Base-by-base conservation (phyloP, 352 stramenopile genomes). In the Phytophthora sansomeana region DNA sequence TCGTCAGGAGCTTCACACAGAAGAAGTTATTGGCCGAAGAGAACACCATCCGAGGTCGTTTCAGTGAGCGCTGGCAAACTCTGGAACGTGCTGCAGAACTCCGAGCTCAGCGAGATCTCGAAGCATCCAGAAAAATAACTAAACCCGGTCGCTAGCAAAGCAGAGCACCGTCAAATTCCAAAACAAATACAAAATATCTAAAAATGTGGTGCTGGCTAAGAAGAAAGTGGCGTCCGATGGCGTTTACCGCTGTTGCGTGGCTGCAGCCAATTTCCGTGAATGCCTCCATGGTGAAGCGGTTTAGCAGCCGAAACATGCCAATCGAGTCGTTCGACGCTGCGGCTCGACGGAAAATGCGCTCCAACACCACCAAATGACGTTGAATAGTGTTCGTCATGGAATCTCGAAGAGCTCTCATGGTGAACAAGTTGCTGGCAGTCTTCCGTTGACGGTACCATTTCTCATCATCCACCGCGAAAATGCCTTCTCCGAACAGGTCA, bases 381-480 rank as follows among this genome's bases (percentile, higher is more conserved):
- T 77, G 58, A 32, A 87, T 80, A 1, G 55, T 77, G 21, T 38
- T 68, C 7, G 80, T 75, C 79, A 90, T 88, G 6, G 62, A 75
- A 17, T 87, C 75, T 36, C 78, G 48, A 4, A 88, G 49, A 24
- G 70, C 32, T 21, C 68, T 57, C 61, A 66, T 76, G 3, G 75
- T 82, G 72, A 89, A 85, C 43, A 89, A 44, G n/a, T 81, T 70
- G 52, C 69, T 87, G 7, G 74, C 74, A 3, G 57, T 85, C 51
- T 86, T 89, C 47, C 80, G 82, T 48, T 91, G 80, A 42, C 69
- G 77, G 10, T 78, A 44, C 82, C 75, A 91, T 59, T 77, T 75
- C 39, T 66, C 58, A 21, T 71, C 49, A 38, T 87, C 76, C 1
- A 83, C 76, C 16, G 74, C 78, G 33, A 90, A 87, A 39, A 87